Percentiles rank a stretch among this genome's conserved stretches.
phyloP scores from a whole-genome alignment of 257 asterid genomes.

The Linderniella brevidens region DNA sequence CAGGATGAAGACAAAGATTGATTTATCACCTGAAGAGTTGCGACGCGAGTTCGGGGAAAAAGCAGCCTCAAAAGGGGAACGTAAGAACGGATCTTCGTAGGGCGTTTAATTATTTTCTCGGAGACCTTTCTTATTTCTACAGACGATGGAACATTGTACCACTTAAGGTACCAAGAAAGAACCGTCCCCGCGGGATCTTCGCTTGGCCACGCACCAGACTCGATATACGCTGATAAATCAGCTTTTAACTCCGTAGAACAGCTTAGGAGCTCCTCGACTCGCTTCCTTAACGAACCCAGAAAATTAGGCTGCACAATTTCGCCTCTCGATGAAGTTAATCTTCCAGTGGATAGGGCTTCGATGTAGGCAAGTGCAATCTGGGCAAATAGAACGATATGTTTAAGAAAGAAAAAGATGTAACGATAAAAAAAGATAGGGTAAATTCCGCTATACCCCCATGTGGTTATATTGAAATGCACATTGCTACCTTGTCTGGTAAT shows the following conservation, averaged over 20 bases:
- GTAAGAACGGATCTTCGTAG: conserved; percentile 15
- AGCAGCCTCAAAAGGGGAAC: conserved; percentile 57
- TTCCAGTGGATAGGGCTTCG: conserved; percentile 54
- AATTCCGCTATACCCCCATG: no score
- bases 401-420: background rate
- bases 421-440: background rate
- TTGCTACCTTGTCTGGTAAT: no score
- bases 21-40: conserved; percentile 39
- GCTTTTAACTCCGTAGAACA: conserved; percentile 13
- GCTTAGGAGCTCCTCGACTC: conserved; percentile 56
- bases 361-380: conserved; percentile 82
- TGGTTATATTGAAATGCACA: no score
- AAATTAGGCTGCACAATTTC: conserved; percentile 65
- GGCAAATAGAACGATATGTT: background rate
- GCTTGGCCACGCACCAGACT: conserved; percentile 50
- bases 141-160: conserved; percentile 60
- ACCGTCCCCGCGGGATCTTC: conserved; percentile 16
- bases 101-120: conserved; percentile 31
- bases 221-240: conserved; percentile 24
- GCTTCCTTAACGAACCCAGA: conserved; percentile 67
- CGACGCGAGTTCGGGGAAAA: conserved; percentile 55
- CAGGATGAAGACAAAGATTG: conserved; percentile 12
- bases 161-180: conserved; percentile 77
- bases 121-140: conserved; percentile 27
- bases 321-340: conserved; percentile 35